Evolutionary conservation across 805 yeast genomes (phyloP), one percentile per base, ranked within the genome.

Genomic region (Sungouiozyma ichnusensis): DNA sequence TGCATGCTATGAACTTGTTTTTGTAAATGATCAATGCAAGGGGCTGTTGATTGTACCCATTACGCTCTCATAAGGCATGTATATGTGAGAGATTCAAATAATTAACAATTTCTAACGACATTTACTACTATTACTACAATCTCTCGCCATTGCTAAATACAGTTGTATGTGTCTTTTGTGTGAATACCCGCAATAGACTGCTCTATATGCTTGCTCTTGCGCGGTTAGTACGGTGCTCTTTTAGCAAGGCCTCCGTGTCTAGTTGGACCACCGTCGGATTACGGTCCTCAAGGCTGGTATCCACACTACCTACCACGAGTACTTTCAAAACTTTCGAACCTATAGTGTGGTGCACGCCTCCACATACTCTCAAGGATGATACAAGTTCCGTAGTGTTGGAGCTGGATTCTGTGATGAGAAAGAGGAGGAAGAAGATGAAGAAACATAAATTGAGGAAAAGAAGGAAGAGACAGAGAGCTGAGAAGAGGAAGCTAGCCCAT

Each of bases 401-500:
- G 47, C 57, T 74, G 52, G 86, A 83, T 53, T 79, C 87, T 11
- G 94, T 84, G 31, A 66, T 80, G 63, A 75, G 92, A 63, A 84
- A 84, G 60, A 79, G 98, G 69, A 77, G 85, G 66, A 77, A 85
- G 63, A 90, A 87, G 74, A 92, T 92, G 97, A 92, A 90, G 77
- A 85, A 88, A 62, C 98, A 92, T 67, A 92, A 92, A 72, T 73
- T 86, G 63, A 83, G 92, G 71, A 92, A 92, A 81, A 84, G 97
- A 76, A 83, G 97, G 77, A 87, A 80, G 76, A 85, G 80, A 37
- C 94, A 88, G 65, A 76, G 94, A 64, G 82, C 92, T 14, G 69
- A 81, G 60, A 81, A 75, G 74, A 78, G 78, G 63, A 81, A 81
- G 63, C 66, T 78, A 53, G 79, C 81, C 6, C 64, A 57, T 47